Base-by-base conservation (phyloP, 2,329 filamentous ascomycete species). In the Neocatenulostroma microsporum region DNA sequence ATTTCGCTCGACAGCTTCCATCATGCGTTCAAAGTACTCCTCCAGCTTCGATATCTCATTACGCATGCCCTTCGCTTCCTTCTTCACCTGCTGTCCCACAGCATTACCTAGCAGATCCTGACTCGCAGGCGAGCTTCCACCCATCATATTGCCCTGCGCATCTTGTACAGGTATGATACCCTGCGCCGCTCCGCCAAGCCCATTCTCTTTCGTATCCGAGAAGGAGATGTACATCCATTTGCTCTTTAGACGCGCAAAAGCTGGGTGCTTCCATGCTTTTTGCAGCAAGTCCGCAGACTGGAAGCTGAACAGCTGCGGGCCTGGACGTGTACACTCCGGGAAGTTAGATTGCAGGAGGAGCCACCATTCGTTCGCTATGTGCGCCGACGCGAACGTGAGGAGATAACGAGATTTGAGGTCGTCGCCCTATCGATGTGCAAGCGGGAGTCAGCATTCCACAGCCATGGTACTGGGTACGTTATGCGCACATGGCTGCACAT, bases 311-410 rank as follows among this genome's bases (percentile, higher is more conserved):
- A 58, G 49, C 30, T 57, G 55, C 5, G 51, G 46, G 15, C 49
- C 51, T 11, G 54, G 55, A 19, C 55, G 49, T 21, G 49, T 40
- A 12, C 43, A 41, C 5, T 49, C 51, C 8, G 49, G 46, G 39
- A 55, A 58, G 38, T 56, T 41, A 3, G 46, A 38, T 36, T 56
- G 52, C 10, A 57, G 43, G 15, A 56, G 42, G 2, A 39, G 37
- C 53, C 53, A 58, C 55, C 55, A 58, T 35, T 58, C 51, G 40
- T 54, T 50, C 14, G 54, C 54, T 29, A 51, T 42, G 4, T 41
- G 37, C 34, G 51, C 51, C 9, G 50, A 49, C 25, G 53, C 53
- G 32, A 58, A 58, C 11, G 54, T 57, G 24, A 57, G 46, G 2
- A 57, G 47, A 28, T 53, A 58, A 30, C 55, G 49, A n/a, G 54